Evolutionary conservation across 2,329 filamentous ascomycete species (phyloP).

Genomic region (Diplodia seriata): DNA sequence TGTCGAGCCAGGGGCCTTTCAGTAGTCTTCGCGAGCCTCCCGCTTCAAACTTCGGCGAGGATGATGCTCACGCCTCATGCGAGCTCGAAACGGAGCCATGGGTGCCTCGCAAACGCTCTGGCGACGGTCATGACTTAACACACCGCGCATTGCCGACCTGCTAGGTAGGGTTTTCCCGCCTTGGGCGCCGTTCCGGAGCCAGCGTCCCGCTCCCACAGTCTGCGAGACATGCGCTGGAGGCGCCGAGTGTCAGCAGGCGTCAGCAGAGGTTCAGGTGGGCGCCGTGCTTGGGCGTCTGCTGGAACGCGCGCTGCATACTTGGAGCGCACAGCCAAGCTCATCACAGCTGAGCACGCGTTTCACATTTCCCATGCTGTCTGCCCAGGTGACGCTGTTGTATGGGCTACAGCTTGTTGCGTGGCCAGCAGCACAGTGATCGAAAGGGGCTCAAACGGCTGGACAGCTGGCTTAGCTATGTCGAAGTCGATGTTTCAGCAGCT

Average conservation of each 20-base stretch:
- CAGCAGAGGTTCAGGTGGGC: slow-evolving; percentile 18
- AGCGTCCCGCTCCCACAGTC: background rate
- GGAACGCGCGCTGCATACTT: slow-evolving; percentile 23
- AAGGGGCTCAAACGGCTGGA: background rate
- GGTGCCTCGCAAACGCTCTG: background rate
- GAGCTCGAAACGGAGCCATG: background rate
- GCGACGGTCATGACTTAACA: slow-evolving; percentile 2
- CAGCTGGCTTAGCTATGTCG: background rate
- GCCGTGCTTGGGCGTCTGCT: slow-evolving; percentile 16
- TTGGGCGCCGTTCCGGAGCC: background rate
- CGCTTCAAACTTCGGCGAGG: slow-evolving; percentile 17
- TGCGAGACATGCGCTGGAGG: slow-evolving; percentile 17
- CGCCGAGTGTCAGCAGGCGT: slow-evolving; percentile 21
- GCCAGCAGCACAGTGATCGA: slow-evolving; percentile 1
- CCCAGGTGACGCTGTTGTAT: slow-evolving; percentile 9
- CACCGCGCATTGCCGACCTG: background rate
- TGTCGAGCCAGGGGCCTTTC: slow-evolving; percentile 22
- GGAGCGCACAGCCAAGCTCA: slow-evolving; percentile 18
- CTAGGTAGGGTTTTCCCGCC: background rate
- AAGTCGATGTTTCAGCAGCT: slow-evolving; percentile 13
- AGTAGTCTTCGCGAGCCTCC: slow-evolving; percentile 12
- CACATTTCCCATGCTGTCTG: slow-evolving; percentile 16
- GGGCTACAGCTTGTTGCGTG: background rate
- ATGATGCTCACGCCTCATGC: slow-evolving; percentile 16
- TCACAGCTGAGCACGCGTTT: slow-evolving; percentile 14